Percentiles rank a stretch among this genome's conserved stretches.
Evolutionary conservation across 371 early-diverging fungal genomes (phyloP).

Genomic region (Mitosporidium daphniae): DNA sequence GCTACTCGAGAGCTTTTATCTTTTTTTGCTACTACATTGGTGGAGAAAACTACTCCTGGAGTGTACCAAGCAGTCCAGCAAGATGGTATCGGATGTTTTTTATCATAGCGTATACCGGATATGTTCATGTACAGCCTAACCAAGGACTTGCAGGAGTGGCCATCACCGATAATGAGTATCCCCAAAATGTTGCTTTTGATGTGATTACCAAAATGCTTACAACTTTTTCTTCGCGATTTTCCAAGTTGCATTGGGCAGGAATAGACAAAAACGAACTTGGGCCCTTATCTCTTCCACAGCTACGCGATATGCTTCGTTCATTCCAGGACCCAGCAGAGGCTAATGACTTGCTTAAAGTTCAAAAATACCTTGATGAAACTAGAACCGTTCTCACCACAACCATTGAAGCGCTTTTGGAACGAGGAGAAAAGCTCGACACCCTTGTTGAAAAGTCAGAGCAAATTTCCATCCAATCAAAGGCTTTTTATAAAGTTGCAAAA

Average conservation of each 20-base stretch:
- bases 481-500: slow-evolving; percentile 89
- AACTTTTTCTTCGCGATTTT: slow-evolving; percentile 32
- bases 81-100: too few relatives aligned
- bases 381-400: slow-evolving; percentile 76
- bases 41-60: too few relatives aligned
- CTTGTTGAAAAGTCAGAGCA: slow-evolving; percentile 56
- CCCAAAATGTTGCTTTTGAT: slow-evolving; percentile 49
- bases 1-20: too few relatives aligned
- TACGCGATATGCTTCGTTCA: slow-evolving; percentile 23
- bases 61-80: too few relatives aligned
- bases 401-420: slow-evolving; percentile 61
- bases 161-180: slow-evolving; percentile 57
- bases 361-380: slow-evolving; percentile 85
- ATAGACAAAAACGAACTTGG: too few relatives aligned
- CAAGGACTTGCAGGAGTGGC: slow-evolving; percentile 33
- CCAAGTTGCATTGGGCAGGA: slow-evolving; percentile 11
- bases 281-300: slow-evolving; percentile 18
- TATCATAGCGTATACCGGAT: too few relatives aligned
- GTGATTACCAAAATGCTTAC: slow-evolving; percentile 42
- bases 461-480: slow-evolving; percentile 54
- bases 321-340: slow-evolving; percentile 69
- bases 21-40: too few relatives aligned
- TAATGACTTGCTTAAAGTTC: slow-evolving; percentile 68
- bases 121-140: too few relatives aligned
- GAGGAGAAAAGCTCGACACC: slow-evolving; percentile 79